Percentiles rank a stretch among this genome's conserved stretches.
phyloP scores from a whole-genome alignment of 805 yeast genomes.

The Pichia cephalocereana region DNA sequence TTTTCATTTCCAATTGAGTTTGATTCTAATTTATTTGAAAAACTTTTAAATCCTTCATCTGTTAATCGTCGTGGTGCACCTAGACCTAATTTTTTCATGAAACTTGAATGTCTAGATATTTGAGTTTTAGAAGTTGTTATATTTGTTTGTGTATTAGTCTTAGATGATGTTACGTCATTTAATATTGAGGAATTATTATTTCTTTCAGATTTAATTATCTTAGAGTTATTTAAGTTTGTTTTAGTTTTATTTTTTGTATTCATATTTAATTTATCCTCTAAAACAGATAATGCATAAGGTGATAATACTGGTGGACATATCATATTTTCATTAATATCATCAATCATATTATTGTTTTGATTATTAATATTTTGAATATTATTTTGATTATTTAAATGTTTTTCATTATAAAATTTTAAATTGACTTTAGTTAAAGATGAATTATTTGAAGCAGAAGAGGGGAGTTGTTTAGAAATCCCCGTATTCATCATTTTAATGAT shows the following conservation, averaged over 20 bases:
- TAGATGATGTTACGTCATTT: slow-evolving; percentile 4
- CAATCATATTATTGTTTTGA: neutral
- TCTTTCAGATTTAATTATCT: slow-evolving; percentile 1
- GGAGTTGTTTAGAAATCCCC: slow-evolving; percentile 1
- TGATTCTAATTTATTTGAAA: neutral
- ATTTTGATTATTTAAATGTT: neutral
- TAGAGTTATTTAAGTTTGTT: neutral
- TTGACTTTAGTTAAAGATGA: neutral
- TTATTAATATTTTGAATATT: too few species aligned
- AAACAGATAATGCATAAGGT: slow-evolving; percentile 41
- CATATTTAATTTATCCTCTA: slow-evolving; percentile 26
- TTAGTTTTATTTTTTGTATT: neutral
- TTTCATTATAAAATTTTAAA: neutral
- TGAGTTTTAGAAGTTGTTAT: slow-evolving; percentile 8
- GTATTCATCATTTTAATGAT: neutral
- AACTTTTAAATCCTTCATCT: slow-evolving; percentile 8
- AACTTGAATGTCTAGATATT: slow-evolving; percentile 11
- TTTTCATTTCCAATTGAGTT: too few species aligned
- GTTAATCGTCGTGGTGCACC: slow-evolving; percentile 46
- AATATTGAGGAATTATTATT: slow-evolving; percentile 6
- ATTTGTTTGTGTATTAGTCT: slow-evolving; percentile 1
- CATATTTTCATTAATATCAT: slow-evolving; percentile 17
- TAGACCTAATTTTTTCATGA: slow-evolving; percentile 27
- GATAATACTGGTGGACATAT: slow-evolving; percentile 45
- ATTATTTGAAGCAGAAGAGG: slow-evolving; percentile 6